Conservation (phyloP, 1,139 yeast genomes). For the Blastobotrys elegans region DNA sequence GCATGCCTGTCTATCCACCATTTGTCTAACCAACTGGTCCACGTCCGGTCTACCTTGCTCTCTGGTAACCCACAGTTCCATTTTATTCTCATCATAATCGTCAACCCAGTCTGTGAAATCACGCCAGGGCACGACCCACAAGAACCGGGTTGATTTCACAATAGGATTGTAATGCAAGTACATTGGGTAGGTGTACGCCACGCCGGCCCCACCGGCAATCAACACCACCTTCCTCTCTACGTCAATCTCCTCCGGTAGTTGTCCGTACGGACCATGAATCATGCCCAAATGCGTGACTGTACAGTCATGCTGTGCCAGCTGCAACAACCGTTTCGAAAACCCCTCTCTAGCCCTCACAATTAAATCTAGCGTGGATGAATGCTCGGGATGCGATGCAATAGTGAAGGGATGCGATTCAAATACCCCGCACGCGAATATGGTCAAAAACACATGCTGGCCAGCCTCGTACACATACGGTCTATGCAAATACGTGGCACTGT, state of each 20-base stretch:
- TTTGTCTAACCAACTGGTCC: slow-evolving; percentile 18
- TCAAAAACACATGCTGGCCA: slow-evolving; percentile 28
- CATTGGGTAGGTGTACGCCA: slow-evolving; percentile 30
- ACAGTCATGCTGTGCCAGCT: slow-evolving; percentile 8
- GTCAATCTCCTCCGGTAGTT: background rate
- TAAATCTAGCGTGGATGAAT: slow-evolving; percentile 22
- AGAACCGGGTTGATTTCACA: slow-evolving; percentile 19
- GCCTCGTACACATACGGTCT: slow-evolving; percentile 23
- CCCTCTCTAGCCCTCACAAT: slow-evolving; percentile 29
- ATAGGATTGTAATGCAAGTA: slow-evolving; percentile 20
- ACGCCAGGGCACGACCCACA: slow-evolving; percentile 27
- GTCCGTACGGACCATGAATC: slow-evolving; percentile 30
- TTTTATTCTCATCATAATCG: slow-evolving; percentile 1
- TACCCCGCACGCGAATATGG: slow-evolving; percentile 23
- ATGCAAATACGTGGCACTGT: slow-evolving; percentile 13
- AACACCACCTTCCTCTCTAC: slow-evolving; percentile 19
- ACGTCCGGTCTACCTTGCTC: slow-evolving; percentile 19
- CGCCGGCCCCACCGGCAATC: slow-evolving; percentile 31
- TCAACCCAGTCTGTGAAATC: slow-evolving; percentile 14
- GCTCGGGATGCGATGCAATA: slow-evolving; percentile 23
- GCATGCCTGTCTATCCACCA: slow-evolving; percentile 1
- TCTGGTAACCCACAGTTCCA: slow-evolving; percentile 15
- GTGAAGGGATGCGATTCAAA: slow-evolving; percentile 19
- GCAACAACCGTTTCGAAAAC: slow-evolving; percentile 22
- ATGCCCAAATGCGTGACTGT: slow-evolving; percentile 20